Percentiles rank a stretch among this genome's conserved stretches.
Conservation (phyloP, 192 early-diverging fungal genomes). For the Podila clonocystis region DNA sequence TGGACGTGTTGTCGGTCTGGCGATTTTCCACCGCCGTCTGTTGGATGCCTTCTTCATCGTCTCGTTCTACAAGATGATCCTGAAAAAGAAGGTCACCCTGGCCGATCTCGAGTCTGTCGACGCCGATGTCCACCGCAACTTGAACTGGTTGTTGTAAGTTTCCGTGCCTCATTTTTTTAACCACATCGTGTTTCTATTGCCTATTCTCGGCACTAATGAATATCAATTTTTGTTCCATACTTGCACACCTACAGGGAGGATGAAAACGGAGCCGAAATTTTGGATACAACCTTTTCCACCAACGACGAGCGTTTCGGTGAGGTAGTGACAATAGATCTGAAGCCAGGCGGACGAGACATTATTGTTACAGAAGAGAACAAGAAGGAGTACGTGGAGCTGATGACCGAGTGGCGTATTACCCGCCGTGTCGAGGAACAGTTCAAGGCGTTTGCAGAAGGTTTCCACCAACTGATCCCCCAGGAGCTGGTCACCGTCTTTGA, state of each 20-base stretch:
- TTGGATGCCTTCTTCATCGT: slow-evolving; percentile 96
- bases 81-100: slow-evolving; percentile 86
- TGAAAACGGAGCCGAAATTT: slow-evolving; percentile 80
- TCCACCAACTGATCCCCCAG: slow-evolving; percentile 93
- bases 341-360: slow-evolving; percentile 86
- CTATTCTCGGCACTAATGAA: too few species aligned
- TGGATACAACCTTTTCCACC: slow-evolving; percentile 90
- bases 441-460: slow-evolving; percentile 92
- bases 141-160: slow-evolving; percentile 90
- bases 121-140: slow-evolving; percentile 88
- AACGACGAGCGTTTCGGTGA: slow-evolving; percentile 96
- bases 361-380: slow-evolving; percentile 96
- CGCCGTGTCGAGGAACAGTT: slow-evolving; percentile 96
- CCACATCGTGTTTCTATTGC: not conserved
- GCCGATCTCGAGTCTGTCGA: slow-evolving; percentile 96
- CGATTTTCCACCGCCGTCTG: slow-evolving; percentile 97
- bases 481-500: slow-evolving; percentile 98
- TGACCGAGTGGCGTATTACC: slow-evolving; percentile 89
- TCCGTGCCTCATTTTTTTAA: not conserved
- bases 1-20: slow-evolving; percentile 93
- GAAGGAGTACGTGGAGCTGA: slow-evolving; percentile 90
- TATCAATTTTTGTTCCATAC: not conserved
- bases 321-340: slow-evolving; percentile 87
- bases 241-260: slow-evolving; percentile 70
- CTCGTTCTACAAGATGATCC: slow-evolving; percentile 95